A percentile compares a stretch with the other conserved stretches of the same genome.
Conservation (phyloP, 495 filamentous ascomycete genomes). For the Penicillium silybi region DNA sequence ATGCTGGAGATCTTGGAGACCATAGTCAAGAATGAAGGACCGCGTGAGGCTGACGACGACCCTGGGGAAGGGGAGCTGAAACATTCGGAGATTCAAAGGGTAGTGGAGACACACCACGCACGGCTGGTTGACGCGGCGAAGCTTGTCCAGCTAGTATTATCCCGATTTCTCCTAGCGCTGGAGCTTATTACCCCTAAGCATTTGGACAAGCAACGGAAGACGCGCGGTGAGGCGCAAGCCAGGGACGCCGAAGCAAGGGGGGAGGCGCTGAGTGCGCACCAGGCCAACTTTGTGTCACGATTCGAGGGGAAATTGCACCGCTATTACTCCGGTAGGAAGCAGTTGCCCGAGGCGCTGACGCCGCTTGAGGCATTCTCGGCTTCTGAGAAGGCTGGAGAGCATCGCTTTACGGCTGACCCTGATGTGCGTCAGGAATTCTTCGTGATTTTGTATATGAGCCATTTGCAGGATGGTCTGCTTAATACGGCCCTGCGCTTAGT, state of each 20-base stretch:
- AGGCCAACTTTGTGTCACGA: slow-evolving; percentile 13
- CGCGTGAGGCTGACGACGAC: slow-evolving; percentile 18
- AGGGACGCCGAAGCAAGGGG: slow-evolving; percentile 29
- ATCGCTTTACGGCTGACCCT: slow-evolving; percentile 10
- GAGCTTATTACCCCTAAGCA: slow-evolving; percentile 26
- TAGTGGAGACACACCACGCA: slow-evolving; percentile 60
- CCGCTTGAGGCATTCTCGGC: slow-evolving; percentile 30
- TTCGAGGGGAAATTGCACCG: slow-evolving; percentile 17
- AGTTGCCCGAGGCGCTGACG: slow-evolving; percentile 21
- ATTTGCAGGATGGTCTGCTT: slow-evolving; percentile 32
- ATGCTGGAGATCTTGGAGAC: slow-evolving; percentile 66
- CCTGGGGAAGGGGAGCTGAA: slow-evolving; percentile 30
- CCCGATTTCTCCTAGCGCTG: slow-evolving; percentile 25
- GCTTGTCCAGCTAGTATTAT: slow-evolving; percentile 21
- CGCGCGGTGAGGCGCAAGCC: not conserved
- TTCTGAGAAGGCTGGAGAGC: slow-evolving; percentile 13
- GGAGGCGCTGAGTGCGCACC: slow-evolving; percentile 14
- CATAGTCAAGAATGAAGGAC: slow-evolving; percentile 36
- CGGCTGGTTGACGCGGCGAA: slow-evolving; percentile 51
- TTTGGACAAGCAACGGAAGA: slow-evolving; percentile 17
- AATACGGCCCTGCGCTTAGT: slow-evolving; percentile 47
- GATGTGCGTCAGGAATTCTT: slow-evolving; percentile 33
- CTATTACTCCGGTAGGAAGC: slow-evolving; percentile 20
- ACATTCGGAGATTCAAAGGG: slow-evolving; percentile 32
- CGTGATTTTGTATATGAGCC: slow-evolving; percentile 33